phyloP scores from a whole-genome alignment of 1,284 basidiomycete species.

The Trichosporon sp. region DNA sequence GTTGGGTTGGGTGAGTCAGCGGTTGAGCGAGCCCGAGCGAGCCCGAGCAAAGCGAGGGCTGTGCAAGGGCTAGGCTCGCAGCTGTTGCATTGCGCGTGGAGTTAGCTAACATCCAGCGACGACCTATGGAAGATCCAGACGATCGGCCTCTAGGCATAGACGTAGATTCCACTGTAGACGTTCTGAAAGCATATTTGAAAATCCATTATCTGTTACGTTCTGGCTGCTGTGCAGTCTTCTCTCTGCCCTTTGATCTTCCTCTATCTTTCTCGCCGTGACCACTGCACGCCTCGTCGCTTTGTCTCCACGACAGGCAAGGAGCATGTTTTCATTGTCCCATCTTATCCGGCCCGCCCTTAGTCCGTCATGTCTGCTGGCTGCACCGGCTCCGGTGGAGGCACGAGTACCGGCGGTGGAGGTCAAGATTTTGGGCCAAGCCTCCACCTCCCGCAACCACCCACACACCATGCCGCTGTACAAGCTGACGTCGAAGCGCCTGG shows the following conservation, averaged over 20 bases:
- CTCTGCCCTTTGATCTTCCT: too few species aligned
- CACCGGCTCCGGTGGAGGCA: neutral
- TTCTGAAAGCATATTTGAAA: neutral
- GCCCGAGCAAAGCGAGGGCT: neutral
- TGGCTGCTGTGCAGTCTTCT: neutral
- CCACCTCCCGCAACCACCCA: neutral
- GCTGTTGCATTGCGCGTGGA: neutral
- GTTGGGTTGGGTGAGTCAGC: slow-evolving; percentile 49
- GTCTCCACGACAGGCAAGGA: neutral
- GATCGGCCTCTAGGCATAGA: slow-evolving; percentile 48
- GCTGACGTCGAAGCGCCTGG: slow-evolving; percentile 65
- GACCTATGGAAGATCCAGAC: slow-evolving; percentile 77
- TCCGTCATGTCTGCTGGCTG: neutral
- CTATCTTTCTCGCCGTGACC: neutral
- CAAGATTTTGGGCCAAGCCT: neutral
- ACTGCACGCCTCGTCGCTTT: neutral
- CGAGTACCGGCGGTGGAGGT: too few species aligned
- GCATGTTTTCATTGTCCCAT: neutral
- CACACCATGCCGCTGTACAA: slow-evolving; percentile 65
- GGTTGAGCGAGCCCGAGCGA: neutral
- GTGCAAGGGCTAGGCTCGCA: too few species aligned
- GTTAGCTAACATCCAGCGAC: slow-evolving; percentile 62
- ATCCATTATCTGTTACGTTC: neutral
- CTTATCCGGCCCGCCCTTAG: neutral
- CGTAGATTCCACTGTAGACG: neutral